Conservation (phyloP, 176 grass and related monocot genomes). For the Bonia amplexicaulis region DNA sequence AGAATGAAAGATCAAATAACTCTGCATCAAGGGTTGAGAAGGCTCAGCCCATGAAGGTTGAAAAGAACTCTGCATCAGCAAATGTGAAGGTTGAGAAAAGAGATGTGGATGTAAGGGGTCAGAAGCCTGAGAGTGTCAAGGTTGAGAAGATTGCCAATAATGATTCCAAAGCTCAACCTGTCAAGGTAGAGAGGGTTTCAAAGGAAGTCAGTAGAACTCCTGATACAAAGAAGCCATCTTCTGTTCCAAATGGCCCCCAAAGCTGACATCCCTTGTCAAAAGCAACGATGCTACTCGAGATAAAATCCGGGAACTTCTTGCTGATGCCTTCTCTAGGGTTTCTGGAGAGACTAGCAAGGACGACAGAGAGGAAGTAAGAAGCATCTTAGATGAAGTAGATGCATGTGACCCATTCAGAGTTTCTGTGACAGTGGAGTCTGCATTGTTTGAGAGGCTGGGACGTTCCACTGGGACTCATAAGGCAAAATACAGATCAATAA, state of each 20-base stretch:
- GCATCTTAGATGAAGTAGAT: conserved; percentile 67
- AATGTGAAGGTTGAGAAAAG: conserved; percentile 34
- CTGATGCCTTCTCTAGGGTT: conserved; percentile 73
- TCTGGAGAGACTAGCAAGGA: conserved; percentile 56
- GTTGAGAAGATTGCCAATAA: conserved; percentile 23
- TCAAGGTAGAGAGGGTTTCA: conserved; percentile 36
- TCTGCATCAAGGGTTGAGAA: conserved; percentile 29
- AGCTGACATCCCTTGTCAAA: conserved; percentile 59
- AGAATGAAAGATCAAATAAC: conserved; percentile 39
- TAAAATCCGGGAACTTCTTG: conserved; percentile 68
- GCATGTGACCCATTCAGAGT: conserved; percentile 66
- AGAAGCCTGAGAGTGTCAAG: conserved; percentile 30
- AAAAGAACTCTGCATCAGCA: conserved; percentile 26
- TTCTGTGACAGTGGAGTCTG: conserved; percentile 65
- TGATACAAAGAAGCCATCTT: conserved; percentile 38
- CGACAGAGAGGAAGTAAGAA: conserved; percentile 55
- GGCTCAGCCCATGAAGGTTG: conserved; percentile 34
- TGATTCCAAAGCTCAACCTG: conserved; percentile 31
- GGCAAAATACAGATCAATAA: conserved; percentile 75
- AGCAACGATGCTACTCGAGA: conserved; percentile 65
- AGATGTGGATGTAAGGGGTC: conserved; percentile 13
- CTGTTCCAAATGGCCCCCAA: conserved; percentile 33
- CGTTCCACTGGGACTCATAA: conserved; percentile 62
- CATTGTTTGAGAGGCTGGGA: conserved; percentile 68
- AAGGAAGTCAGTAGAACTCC: conserved; percentile 30